These are phyloP conservation scores for Pleurostoma richardsiae DNA, from an alignment of 2,329 filamentous ascomycete species.

Conservation along the genomic window DNA sequence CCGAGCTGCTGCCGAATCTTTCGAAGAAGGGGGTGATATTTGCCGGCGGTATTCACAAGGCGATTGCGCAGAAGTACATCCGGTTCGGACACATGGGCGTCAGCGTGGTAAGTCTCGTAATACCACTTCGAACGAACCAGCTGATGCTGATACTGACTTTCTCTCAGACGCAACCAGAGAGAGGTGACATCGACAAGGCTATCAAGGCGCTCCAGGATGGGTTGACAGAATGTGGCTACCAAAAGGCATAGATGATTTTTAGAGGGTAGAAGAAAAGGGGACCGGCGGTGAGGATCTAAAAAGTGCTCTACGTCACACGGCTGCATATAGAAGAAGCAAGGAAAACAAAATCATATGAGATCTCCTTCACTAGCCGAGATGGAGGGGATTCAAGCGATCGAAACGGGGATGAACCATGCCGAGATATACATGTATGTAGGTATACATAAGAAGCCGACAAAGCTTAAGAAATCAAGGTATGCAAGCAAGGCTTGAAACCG, in stretches of 20 bases:
- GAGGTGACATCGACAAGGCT: conserved; percentile 80
- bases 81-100: conserved; percentile 98
- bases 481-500: too few relatives aligned
- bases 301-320: too few relatives aligned
- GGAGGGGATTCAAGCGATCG: too few relatives aligned
- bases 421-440: too few relatives aligned
- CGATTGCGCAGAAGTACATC: conserved; percentile 89
- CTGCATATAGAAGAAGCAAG: too few relatives aligned
- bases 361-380: too few relatives aligned
- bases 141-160: conserved; percentile 14
- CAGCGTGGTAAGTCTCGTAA: conserved; percentile 58
- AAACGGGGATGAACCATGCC: too few relatives aligned
- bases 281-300: too few relatives aligned
- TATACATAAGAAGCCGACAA: too few relatives aligned
- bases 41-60: conserved; percentile 92
- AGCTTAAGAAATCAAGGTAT: too few relatives aligned
- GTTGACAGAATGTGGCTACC: conserved; percentile 67
- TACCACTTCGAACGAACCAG: conserved; percentile 1
- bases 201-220: conserved; percentile 71
- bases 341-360: too few relatives aligned
- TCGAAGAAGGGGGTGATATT: conserved; percentile 87
- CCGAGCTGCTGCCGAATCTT: conserved; percentile 80
- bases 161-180: conserved; percentile 62
- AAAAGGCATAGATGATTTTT: conserved; percentile 30
- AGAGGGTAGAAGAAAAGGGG: too few relatives aligned